Conservation (phyloP, 1,284 basidiomycete species). For the Ganoderma leucocontextum region DNA sequence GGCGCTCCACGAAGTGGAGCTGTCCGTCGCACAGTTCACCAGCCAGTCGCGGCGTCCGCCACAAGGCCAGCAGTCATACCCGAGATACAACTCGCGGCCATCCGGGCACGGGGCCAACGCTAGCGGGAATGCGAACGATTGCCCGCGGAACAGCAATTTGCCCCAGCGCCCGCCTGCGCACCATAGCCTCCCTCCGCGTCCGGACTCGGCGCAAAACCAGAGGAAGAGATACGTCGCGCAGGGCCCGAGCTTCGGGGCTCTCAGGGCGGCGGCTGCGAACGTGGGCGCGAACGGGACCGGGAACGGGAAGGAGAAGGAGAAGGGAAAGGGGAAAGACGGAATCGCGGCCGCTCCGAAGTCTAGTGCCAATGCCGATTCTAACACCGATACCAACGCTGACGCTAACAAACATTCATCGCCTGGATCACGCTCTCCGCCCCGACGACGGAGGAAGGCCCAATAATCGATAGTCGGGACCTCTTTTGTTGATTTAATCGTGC, state of each 20-base stretch:
- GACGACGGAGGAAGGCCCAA: constrained; percentile 17
- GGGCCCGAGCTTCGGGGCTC: constrained; percentile 18
- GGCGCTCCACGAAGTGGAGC: constrained; percentile 19
- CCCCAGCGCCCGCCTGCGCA: not conserved
- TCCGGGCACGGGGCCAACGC: not conserved
- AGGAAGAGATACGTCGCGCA: constrained; percentile 17
- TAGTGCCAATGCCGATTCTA: not conserved
- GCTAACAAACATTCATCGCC: not conserved
- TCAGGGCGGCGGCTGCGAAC: constrained; percentile 9
- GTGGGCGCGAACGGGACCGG: not conserved
- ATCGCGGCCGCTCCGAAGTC: not conserved
- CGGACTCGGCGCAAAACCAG: not conserved
- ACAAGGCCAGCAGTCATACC: constrained; percentile 16
- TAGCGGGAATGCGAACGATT: not conserved
- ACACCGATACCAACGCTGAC: not conserved
- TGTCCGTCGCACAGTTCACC: constrained; percentile 6
- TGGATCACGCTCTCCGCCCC: constrained; percentile 14
- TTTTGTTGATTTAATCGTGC: not conserved
- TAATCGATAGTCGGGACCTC: not conserved
- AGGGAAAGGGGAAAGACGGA: not conserved
- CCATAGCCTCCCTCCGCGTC: constrained; percentile 20
- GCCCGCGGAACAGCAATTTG: constrained; percentile 4
- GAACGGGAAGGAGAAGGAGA: not conserved
- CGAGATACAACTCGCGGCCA: constrained; percentile 8
- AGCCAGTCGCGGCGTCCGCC: constrained; percentile 9